Evolutionary conservation across 345 rosid genomes (phyloP), one percentile per base, ranked within the genome.

Genomic region (Brassica incana): DNA sequence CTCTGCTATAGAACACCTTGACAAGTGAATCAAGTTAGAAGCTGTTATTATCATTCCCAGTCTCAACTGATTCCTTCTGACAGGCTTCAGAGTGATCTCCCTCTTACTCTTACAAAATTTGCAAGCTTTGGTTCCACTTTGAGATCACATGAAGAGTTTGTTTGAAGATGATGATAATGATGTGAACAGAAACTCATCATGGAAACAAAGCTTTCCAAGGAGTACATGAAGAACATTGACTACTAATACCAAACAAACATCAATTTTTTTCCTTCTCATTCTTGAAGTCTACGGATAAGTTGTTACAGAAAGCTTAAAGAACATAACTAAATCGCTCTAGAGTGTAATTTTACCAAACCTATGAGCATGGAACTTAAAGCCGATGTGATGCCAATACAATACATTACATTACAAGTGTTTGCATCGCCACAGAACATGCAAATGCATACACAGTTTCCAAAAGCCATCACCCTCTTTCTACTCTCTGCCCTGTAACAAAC

Each of bases 141-240:
- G 25, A 38, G 36, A 67, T 65, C 35, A 8, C 23, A 74, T 73
- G 65, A 32, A 74, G 18, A 40, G 7, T 76, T 32, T 25, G 69
- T 27, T 50, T 69, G 69, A 7, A 33, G 20, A 23, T 63, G 52
- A n/a, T 36, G 64, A 66, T 15, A 56, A 7, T 2, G 27, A 18
- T 52, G 2, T 30, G 65, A 74, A 81, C 90, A 90, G 97, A 87
- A 87, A 72, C 88, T 92, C 77, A 87, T 85, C 59, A 52, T 15
- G 97, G 85, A 86, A 68, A 83, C 86, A 11, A 94, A 90, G 84
- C 97, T 92, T 68, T 90, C 97, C 2, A 94, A 88, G 84, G 91
- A 91, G 83, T 92, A 90, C 83, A 90, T 92, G 95, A 91, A 89
- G 90, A 95, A 91, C 88, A 81, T 86, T 0, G 93, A 88, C 11